Base-by-base conservation (phyloP, 2,329 filamentous ascomycete genomes). In the Clonostachys solani region DNA sequence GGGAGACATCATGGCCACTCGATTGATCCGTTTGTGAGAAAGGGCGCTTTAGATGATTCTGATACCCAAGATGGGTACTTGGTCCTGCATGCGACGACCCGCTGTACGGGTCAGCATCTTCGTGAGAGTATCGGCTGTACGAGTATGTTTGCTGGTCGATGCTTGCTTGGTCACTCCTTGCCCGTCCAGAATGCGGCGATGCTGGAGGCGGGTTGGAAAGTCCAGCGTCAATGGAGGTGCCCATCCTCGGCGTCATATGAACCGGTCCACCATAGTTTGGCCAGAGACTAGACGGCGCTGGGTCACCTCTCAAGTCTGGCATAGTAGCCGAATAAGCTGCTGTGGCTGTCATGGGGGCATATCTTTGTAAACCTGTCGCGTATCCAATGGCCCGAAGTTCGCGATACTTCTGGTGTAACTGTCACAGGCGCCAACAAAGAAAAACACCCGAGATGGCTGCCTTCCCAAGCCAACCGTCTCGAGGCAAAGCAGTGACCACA, bases 231-330 rank as follows among this genome's bases (percentile, higher is more conserved):
- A 81, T 70, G 52, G 67, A 63, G 57, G 71, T 73, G 52, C 73
- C 68, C 53, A 74, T 75, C 52, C 78, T 74, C 53, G 66, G 69
- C 46, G 75, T 65, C 61, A 82, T 69, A 55, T 78, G 77, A 52
- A 80, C 72, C 48, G 75, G 72, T 51, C 69, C 70, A 53, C 71
- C 73, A 65, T 83, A 83, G 67, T 71, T 78, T 56, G 77, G 69
- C 79, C 79, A 83, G 56, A 83, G 65, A 63, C 71, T 74, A 57
- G 73, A 70, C 65, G 81, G 78, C 61, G 73, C 66, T 60, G 77
- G 68, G 66, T 83, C 79, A 62, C 71, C 68, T 73, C 81, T 81
- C 70, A 83, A 64, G 63, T 82, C 79, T 75, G 79, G 77, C 79
- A 83, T 82, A 63, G 73, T 78, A 61, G 75, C 74, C 69, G 78